Percentiles rank a stretch among this genome's conserved stretches.
phyloP scores from a whole-genome alignment of 495 filamentous ascomycete genomes.

The Penicillium macrosclerotiorum region DNA sequence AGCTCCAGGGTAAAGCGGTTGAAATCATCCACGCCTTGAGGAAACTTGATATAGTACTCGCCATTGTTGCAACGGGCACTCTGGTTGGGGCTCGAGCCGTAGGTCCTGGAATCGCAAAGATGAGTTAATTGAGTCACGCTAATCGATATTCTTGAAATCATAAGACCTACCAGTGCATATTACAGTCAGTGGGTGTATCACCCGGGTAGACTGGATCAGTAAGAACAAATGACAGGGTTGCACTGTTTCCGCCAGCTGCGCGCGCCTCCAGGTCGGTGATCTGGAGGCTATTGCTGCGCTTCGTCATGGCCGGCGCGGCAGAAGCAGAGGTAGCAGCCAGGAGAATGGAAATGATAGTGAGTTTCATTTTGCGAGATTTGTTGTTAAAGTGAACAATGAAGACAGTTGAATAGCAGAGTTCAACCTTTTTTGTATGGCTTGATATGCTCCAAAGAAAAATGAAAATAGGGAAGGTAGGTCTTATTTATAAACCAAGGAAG shows the following conservation, averaged over 20 bases:
- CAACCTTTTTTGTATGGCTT: too few species aligned
- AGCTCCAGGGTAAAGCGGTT: slow-evolving; percentile 19
- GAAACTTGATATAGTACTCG: slow-evolving; percentile 28
- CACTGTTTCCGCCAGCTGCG: neutral
- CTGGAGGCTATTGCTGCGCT: slow-evolving; percentile 9
- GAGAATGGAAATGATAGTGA: slow-evolving; percentile 11
- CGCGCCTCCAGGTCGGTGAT: slow-evolving; percentile 20
- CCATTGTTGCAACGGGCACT: slow-evolving; percentile 24
- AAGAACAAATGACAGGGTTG: slow-evolving; percentile 22
- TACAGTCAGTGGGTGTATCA: slow-evolving; percentile 29
- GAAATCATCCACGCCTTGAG: slow-evolving; percentile 17
- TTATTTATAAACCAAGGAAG: too few species aligned
- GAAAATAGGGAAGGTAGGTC: too few species aligned
- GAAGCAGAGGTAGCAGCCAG: slow-evolving; percentile 19
- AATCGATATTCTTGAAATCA: neutral
- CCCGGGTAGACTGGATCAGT: slow-evolving; percentile 25
- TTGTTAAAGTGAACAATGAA: too few species aligned
- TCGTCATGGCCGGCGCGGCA: slow-evolving; percentile 12
- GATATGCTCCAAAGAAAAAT: too few species aligned
- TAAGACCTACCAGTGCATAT: slow-evolving; percentile 23
- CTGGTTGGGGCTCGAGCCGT: slow-evolving; percentile 10
- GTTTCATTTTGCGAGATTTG: slow-evolving; percentile 18
- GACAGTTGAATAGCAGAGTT: too few species aligned
- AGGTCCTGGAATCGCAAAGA: slow-evolving; percentile 12
- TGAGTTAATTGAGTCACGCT: neutral